Evolutionary conservation across 495 filamentous ascomycete genomes (phyloP), one percentile per base, ranked within the genome.

Genomic region (Podospora anserina): DNA sequence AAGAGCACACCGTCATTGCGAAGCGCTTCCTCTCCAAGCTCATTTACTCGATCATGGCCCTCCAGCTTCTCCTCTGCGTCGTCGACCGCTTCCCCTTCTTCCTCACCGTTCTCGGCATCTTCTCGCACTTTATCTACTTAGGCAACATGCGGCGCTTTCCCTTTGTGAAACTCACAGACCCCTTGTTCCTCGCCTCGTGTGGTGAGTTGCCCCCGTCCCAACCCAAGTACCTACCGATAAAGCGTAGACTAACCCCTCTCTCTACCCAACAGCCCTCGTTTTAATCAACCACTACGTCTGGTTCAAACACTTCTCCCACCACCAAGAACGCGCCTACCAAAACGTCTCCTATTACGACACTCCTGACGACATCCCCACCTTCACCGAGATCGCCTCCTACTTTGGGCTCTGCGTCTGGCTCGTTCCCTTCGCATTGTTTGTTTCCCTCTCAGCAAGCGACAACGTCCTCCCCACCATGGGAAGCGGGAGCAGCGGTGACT

Each of bases 331-430:
- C 64, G 79, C 82, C 15, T 82, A 82, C 74, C 74, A 80, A 59
- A 78, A 75, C 63, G 76, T 78, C 34, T 82, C 88, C 65, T 87
- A 87, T 68, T 88, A 89, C 77, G 85, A 88, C 72, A 69, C 66
- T 62, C 78, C 86, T 54, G 78, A 81, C 13, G 82, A 89, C 64
- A 80, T 92, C 65, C 95, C 95, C 2, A 89, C 87, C 44, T 99
- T 99, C 78, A 94, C 93, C 11, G 93, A 98, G 78, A 93, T 99
- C 55, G 93, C 94, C 0, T 94, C 92, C 1, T 99, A 94, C 77
- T 99, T 99, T 74, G 95, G 95, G 4, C 83, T 99, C 9, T 97
- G 92, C 76, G 92, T 99, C 16, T 99, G 95, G 95, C 85, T 99
- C 15, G 91, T 97, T 2, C 95, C 95, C 0, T 99, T 99, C 78